Base-by-base conservation (phyloP, 2,329 filamentous ascomycete species). In the Alternaria sp. region DNA sequence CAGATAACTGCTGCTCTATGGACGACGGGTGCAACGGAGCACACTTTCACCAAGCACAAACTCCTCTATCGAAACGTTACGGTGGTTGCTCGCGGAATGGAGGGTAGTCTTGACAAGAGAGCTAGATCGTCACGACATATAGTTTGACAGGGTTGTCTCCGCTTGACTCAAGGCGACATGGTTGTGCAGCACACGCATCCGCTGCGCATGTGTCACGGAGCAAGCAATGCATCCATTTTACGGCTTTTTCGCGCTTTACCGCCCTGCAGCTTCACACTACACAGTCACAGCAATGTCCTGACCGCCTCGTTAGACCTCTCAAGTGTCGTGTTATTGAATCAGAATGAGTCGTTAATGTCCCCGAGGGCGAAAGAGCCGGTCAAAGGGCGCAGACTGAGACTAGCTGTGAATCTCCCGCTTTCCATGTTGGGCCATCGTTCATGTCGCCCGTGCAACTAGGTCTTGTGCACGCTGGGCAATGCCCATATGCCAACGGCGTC, bases 91-190 rank as follows among this genome's bases (percentile, higher is more conserved):
- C 5, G 38, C 32, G 51, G 40, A 22, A 32, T 30, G 9, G 18
- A 41, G 11, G 14, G 27, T 27, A 36, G 20, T 50, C 46, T 25
- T 16, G 22, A 16, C 14, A 14, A 12, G 46, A 27, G 20, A 27
- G 46, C 46, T 38, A 50, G 20, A 50, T 38, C 1, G 46, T 38
- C 46, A 38, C 32, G 32, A 18, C 46, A 18, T 38, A 36, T 50
- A n/a, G 30, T 50, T 27, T 38, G 46, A 38, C 46, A 36, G 32
- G 54, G 22, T 36, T 2, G 27, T 30, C n/a, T 49, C 32, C 22
- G 44, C 54, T 56, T 49, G 54, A 49, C 54, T 56, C 54, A 46
- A 46, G 40, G 40, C n/a, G 41, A 46, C 41, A 55, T 46, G 53
- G 53, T 54, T 54, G 51, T 54, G 54, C 44, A 41, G 34, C 20